Conservation (phyloP, 2,329 filamentous ascomycete species). For the Diaporthe destruens region DNA sequence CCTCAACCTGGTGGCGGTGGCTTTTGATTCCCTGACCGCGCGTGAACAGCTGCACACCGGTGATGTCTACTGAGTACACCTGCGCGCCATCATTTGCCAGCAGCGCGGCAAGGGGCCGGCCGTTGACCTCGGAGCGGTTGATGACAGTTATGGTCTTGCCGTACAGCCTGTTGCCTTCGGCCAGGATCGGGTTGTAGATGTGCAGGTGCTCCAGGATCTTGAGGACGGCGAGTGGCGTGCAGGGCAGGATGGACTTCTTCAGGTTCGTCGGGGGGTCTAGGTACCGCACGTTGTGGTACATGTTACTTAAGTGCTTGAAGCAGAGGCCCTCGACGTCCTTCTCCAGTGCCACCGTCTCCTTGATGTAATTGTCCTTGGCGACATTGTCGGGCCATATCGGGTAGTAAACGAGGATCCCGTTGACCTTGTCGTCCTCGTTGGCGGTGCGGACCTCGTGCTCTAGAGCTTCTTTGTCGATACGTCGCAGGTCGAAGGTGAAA, state of each 20-base stretch:
- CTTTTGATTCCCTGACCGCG: slow-evolving; percentile 89
- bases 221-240: slow-evolving; percentile 94
- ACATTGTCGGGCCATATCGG: slow-evolving; percentile 88
- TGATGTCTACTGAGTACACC: slow-evolving; percentile 95
- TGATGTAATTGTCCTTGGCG: slow-evolving; percentile 92
- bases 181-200: slow-evolving; percentile 95
- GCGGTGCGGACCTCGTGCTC: slow-evolving; percentile 90
- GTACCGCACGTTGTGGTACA: slow-evolving; percentile 99
- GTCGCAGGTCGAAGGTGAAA: slow-evolving; percentile 88
- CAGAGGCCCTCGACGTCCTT: slow-evolving; percentile 98
- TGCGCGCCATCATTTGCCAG: slow-evolving; percentile 96
- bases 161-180: slow-evolving; percentile 91
- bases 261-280: slow-evolving; percentile 81
- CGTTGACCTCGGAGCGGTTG: slow-evolving; percentile 96
- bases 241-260: slow-evolving; percentile 93
- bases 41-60: slow-evolving; percentile 91
- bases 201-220: slow-evolving; percentile 97
- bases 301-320: slow-evolving; percentile 97
- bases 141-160: slow-evolving; percentile 96
- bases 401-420: slow-evolving; percentile 98
- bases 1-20: slow-evolving; percentile 85
- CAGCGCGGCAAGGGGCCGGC: slow-evolving; percentile 89
- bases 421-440: slow-evolving; percentile 81
- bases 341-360: slow-evolving; percentile 88
- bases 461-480: slow-evolving; percentile 86